These are phyloP conservation scores for Hippophae rhamnoides DNA, from an alignment of 306 rosid genomes.

Conservation along the genomic window DNA sequence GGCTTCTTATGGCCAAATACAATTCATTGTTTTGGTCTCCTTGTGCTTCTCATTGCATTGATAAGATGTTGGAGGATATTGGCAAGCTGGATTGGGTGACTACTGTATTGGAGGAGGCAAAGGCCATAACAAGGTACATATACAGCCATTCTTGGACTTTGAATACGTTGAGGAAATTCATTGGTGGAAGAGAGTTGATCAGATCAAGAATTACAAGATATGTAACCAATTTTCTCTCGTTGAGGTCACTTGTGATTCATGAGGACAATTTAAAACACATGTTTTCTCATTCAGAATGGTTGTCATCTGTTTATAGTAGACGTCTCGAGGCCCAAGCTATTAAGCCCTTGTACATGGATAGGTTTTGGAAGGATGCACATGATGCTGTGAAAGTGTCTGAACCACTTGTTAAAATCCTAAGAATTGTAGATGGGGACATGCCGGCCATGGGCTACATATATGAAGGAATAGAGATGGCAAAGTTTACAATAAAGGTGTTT, in stretches of 20 bases:
- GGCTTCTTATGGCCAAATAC: slow-evolving; percentile 55
- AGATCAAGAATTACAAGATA: slow-evolving; percentile 47
- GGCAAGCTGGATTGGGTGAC: slow-evolving; percentile 53
- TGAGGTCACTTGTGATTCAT: slow-evolving; percentile 52
- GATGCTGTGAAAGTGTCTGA: slow-evolving; percentile 61
- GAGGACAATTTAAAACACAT: slow-evolving; percentile 55
- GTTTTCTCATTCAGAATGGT: slow-evolving; percentile 57
- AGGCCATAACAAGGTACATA: slow-evolving; percentile 39
- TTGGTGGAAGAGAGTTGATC: slow-evolving; percentile 47
- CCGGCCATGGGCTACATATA: slow-evolving; percentile 60
- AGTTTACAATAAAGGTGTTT: slow-evolving; percentile 36
- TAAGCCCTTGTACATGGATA: slow-evolving; percentile 36
- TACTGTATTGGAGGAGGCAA: slow-evolving; percentile 51
- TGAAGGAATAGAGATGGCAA: slow-evolving; percentile 56
- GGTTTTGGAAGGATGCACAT: slow-evolving; percentile 60
- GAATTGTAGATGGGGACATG: slow-evolving; percentile 70
- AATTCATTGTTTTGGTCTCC: slow-evolving; percentile 71
- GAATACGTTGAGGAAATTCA: slow-evolving; percentile 49
- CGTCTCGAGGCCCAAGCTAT: slow-evolving; percentile 39
- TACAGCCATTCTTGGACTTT: slow-evolving; percentile 45
- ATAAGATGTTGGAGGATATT: slow-evolving; percentile 60
- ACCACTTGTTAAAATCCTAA: slow-evolving; percentile 46
- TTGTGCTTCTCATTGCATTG: slow-evolving; percentile 50
- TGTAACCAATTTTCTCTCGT: slow-evolving; percentile 47
- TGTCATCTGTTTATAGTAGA: slow-evolving; percentile 42